Percentiles rank a stretch among this genome's conserved stretches.
Evolutionary conservation across 768 basidiomycete genomes (phyloP).

Genomic region (Russula abietina): DNA sequence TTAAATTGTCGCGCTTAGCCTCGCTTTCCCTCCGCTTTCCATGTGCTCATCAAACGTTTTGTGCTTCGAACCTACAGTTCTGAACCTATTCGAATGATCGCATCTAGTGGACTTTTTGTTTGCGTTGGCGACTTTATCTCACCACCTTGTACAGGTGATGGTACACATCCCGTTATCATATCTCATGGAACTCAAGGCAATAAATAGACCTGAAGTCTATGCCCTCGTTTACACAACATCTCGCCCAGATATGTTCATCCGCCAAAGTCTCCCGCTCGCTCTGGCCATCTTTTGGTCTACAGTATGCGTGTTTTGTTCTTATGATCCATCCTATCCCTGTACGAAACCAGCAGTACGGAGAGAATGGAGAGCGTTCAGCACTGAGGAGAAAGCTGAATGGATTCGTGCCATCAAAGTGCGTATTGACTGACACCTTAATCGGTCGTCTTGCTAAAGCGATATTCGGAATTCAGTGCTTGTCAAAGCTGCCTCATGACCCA

Average conservation of each 20-base stretch:
- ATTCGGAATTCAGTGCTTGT: background rate
- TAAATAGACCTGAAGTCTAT: background rate
- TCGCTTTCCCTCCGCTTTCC: background rate
- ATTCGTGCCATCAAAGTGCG: constrained; percentile 27
- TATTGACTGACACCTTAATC: background rate
- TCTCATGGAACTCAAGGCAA: background rate
- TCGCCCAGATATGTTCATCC: background rate
- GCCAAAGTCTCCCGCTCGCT: background rate
- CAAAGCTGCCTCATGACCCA: constrained; percentile 22
- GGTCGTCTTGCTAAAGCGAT: background rate
- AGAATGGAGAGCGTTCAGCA: constrained; percentile 27
- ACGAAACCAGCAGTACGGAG: constrained; percentile 24
- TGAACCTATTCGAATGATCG: background rate
- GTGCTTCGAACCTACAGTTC: background rate
- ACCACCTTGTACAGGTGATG: no score
- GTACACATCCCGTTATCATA: no score
- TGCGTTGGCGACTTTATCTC: no score
- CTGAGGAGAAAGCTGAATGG: constrained; percentile 25
- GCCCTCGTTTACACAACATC: background rate
- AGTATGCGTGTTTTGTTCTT: background rate
- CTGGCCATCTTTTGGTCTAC: background rate
- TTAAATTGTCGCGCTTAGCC: background rate
- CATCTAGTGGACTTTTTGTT: no score
- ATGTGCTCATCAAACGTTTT: background rate
- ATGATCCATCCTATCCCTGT: background rate